Evolutionary conservation across 768 basidiomycete species (phyloP).

Genomic region (Xerocomellus intermedius): DNA sequence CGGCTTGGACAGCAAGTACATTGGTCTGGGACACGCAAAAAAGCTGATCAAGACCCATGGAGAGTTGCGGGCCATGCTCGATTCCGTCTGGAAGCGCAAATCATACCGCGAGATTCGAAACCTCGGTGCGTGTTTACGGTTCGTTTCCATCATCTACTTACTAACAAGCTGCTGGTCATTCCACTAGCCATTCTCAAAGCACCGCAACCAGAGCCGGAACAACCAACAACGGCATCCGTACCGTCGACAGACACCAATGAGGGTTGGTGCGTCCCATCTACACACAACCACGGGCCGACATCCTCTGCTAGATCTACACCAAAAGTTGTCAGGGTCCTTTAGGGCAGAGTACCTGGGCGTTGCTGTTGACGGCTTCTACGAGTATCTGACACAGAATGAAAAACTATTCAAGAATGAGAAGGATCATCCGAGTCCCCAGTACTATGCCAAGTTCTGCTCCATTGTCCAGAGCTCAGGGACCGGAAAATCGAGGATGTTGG

Average conservation of each 20-base stretch:
- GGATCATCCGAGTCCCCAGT: no score
- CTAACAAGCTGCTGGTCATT: not conserved
- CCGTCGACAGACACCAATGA: no score
- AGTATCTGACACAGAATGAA: slow-evolving; percentile 6
- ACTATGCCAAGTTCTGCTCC: slow-evolving; percentile 6
- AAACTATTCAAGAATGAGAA: not conserved
- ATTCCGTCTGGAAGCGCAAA: not conserved
- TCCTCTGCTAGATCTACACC: no score
- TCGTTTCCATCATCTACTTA: no score
- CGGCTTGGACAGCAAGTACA: not conserved
- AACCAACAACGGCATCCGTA: no score
- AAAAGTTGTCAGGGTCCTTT: not conserved
- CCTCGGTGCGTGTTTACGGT: not conserved
- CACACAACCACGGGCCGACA: no score
- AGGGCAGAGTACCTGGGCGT: not conserved
- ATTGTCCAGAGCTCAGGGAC: slow-evolving; percentile 3
- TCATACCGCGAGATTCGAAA: slow-evolving; percentile 8
- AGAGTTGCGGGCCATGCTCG: not conserved
- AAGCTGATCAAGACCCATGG: not conserved
- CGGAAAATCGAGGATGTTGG: slow-evolving; percentile 1
- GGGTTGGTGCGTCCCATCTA: no score
- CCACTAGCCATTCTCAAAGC: not conserved
- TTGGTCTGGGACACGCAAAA: fast-evolving
- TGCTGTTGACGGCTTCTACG: slow-evolving; percentile 1
- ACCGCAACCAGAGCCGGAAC: no score